Base-by-base conservation (phyloP, 1,284 basidiomycete species). In the Boletus mariae region DNA sequence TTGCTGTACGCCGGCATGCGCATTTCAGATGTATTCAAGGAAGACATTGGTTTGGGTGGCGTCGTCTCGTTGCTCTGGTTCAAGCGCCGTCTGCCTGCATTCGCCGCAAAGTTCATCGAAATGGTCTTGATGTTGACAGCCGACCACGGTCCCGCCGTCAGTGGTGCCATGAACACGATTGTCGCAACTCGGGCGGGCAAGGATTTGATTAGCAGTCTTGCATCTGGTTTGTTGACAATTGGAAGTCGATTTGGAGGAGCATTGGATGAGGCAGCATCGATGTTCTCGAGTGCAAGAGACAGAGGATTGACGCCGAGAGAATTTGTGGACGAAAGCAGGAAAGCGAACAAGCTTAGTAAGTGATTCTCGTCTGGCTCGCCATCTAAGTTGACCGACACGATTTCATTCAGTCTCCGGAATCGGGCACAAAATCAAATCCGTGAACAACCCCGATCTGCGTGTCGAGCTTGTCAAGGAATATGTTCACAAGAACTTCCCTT, bases 401-500 rank as follows among this genome's bases (percentile, higher is more conserved):
- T 41, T 42, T 15, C 28, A 10, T 20, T 13, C 56, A 90, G 87
- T 98, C 78, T 92, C 90, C 61, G 96, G 96, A 80, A 99, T 99
- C 65, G 96, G 96, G 53, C 96, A 99, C 87, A 98, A 98, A 84
- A 98, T 99, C 82, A 99, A 99, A 87, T 93, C 90, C 62, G 92
- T 94, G 67, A 95, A 93, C 77, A 97, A 97, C 84, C 94, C 94
- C 54, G 93, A 96, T 80, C 78, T 94, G 49, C 94, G 96, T 73
- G 96, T 99, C 63, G 90, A 95, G 76, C 89, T 99, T 55, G 95
- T 99, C 58, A 98, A 98, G 82, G 94, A 97, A 76, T 99, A 92
- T 68, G 95, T 97, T 57, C 79, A 72, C 75, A 94, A 97, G 78
- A 79, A 97, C 82, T 99, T 99, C 91, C 95, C 95, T 7, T 88